These are phyloP conservation scores for Diaporthe sp. DNA, from an alignment of 2,329 filamentous ascomycete species.

Conservation along the genomic window DNA sequence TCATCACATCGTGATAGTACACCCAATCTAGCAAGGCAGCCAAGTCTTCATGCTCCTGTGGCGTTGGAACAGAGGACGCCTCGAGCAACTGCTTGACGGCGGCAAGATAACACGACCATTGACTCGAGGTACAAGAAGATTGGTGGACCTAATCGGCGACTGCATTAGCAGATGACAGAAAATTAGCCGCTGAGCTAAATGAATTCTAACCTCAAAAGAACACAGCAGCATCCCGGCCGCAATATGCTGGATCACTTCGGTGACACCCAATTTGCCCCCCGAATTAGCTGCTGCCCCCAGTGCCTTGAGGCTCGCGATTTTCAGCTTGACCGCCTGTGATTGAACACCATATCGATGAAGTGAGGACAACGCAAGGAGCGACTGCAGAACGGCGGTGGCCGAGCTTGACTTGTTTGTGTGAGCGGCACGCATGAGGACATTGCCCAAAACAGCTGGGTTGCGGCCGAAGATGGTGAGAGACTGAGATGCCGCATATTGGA, in stretches of 20 bases:
- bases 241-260: background rate
- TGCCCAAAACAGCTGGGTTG: conserved; percentile 41
- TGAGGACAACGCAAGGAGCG: conserved; percentile 1
- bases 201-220: background rate
- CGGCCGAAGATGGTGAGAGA: conserved; percentile 46
- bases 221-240: conserved; percentile 4
- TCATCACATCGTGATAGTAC: conserved; percentile 33
- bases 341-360: conserved; percentile 11
- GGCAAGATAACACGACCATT: background rate
- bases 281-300: background rate
- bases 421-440: conserved; percentile 45
- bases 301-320: background rate
- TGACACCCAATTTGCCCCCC: background rate
- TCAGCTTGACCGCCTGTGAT: conserved; percentile 17
- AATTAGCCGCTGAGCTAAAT: background rate
- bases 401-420: conserved; percentile 21
- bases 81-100: conserved; percentile 1
- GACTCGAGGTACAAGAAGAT: background rate
- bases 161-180: background rate
- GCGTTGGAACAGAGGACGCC: background rate
- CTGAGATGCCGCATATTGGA: conserved; percentile 41
- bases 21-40: conserved; percentile 25
- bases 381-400: background rate
- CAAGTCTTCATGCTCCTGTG: conserved; percentile 1
- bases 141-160: background rate